Conservation (phyloP, 768 basidiomycete genomes). For the Suillus brevipes region DNA sequence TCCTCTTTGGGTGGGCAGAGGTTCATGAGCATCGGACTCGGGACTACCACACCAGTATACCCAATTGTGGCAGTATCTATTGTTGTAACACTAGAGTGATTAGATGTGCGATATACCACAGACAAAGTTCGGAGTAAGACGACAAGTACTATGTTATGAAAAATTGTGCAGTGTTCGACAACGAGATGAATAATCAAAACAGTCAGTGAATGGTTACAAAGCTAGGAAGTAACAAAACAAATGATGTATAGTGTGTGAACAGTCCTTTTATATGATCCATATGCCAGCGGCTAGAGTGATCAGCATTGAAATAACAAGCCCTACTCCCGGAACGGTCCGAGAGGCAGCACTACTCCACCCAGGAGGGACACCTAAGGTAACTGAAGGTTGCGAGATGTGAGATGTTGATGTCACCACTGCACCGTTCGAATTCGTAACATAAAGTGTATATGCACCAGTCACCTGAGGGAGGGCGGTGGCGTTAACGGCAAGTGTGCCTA, state of each 20-base stretch:
- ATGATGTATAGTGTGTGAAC: neutral
- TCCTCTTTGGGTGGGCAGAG: conserved; percentile 18
- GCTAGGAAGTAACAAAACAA: neutral
- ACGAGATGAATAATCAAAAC: neutral
- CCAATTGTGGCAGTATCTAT: neutral
- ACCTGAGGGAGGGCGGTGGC: conserved; percentile 60
- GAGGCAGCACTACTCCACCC: conserved; percentile 43
- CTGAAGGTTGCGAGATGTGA: conserved; percentile 43
- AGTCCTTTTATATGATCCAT: conserved; percentile 19
- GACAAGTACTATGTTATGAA: conserved; percentile 3
- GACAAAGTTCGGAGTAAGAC: neutral
- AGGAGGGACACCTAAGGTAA: conserved; percentile 65
- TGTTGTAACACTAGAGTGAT: neutral
- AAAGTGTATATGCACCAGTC: conserved; percentile 51
- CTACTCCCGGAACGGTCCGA: conserved; percentile 12
- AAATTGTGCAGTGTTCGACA: neutral
- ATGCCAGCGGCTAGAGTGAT: conserved; percentile 10
- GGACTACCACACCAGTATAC: neutral
- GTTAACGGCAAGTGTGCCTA: conserved; percentile 44
- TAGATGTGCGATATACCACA: neutral
- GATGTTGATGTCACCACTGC: conserved; percentile 54
- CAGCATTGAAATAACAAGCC: conserved; percentile 16
- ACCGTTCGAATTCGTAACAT: conserved; percentile 58
- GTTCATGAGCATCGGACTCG: neutral
- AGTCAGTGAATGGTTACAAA: neutral